phyloP scores from a whole-genome alignment of 257 asterid genomes.

The Catharanthus roseus region DNA sequence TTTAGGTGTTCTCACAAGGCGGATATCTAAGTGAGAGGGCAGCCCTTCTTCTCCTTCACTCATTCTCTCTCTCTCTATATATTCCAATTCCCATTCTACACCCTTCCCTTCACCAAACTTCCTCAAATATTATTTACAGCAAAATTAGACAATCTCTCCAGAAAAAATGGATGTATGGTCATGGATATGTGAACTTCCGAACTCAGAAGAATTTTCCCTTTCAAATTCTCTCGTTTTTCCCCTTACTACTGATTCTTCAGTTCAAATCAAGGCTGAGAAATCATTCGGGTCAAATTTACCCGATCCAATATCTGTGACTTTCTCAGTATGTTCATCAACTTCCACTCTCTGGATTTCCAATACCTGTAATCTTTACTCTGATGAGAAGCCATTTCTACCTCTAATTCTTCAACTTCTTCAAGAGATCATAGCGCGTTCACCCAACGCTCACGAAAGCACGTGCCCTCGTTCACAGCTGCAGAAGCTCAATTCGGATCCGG shows the following conservation, averaged over 20 bases:
- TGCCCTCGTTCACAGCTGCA: constrained; percentile 70
- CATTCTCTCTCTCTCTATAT: constrained; percentile 39
- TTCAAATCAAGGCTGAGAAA: constrained; percentile 31
- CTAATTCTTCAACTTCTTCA: constrained; percentile 65
- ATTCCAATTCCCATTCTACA: neutral
- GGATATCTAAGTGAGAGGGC: too few species aligned
- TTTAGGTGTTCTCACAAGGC: too few species aligned
- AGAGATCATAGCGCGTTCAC: constrained; percentile 61
- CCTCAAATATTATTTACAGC: too few species aligned
- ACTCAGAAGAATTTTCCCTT: constrained; percentile 9
- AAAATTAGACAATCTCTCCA: neutral
- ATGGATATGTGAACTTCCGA: constrained; percentile 74
- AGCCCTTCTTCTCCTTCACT: too few species aligned
- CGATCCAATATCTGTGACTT: constrained; percentile 30
- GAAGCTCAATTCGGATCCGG: constrained; percentile 51
- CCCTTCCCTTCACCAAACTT: neutral
- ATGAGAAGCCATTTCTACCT: constrained; percentile 67
- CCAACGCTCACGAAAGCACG: constrained; percentile 56
- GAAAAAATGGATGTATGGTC: constrained; percentile 71
- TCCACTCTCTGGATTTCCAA: constrained; percentile 58
- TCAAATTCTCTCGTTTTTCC: constrained; percentile 33
- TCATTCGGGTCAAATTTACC: constrained; percentile 22
- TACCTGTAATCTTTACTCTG: constrained; percentile 41
- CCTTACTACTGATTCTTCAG: constrained; percentile 33
- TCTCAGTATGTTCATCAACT: constrained; percentile 38